Conservation (phyloP, 2,329 filamentous ascomycete species). For the Fusarium camptoceras region DNA sequence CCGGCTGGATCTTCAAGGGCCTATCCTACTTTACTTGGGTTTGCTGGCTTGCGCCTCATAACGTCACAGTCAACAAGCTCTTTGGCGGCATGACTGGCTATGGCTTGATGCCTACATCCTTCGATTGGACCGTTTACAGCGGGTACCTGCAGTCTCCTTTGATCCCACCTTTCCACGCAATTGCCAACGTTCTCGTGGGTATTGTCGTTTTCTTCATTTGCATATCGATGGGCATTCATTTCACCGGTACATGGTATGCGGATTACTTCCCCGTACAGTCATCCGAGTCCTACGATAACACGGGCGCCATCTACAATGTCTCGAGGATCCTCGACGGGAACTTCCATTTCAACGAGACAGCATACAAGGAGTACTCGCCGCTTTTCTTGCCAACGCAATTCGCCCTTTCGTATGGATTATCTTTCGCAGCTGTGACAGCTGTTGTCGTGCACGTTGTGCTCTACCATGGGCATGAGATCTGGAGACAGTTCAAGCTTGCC, state of each 20-base stretch:
- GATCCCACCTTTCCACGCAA: constrained; percentile 65
- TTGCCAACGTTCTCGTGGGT: constrained; percentile 65
- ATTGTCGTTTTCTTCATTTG: constrained; percentile 67
- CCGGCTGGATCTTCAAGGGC: constrained; percentile 71
- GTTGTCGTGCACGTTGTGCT: constrained; percentile 67
- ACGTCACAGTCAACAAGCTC: constrained; percentile 70
- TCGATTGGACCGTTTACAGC: constrained; percentile 63
- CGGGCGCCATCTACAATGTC: constrained; percentile 69
- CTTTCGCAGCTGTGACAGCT: constrained; percentile 74
- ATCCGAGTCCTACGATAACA: constrained; percentile 73
- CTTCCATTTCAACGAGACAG: constrained; percentile 68
- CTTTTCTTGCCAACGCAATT: constrained; percentile 74
- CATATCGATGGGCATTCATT: constrained; percentile 70
- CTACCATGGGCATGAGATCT: constrained; percentile 68
- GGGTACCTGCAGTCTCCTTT: constrained; percentile 63
- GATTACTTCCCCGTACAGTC: constrained; percentile 72
- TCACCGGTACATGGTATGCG: constrained; percentile 66
- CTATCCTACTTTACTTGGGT: constrained; percentile 72
- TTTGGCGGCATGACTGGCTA: constrained; percentile 70
- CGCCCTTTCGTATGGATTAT: constrained; percentile 69
- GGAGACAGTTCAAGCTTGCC: constrained; percentile 65
- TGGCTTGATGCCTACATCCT: constrained; percentile 70
- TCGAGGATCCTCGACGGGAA: constrained; percentile 67
- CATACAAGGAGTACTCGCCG: constrained; percentile 73
- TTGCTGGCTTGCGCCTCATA: constrained; percentile 72